Evolutionary conservation across 2,329 filamentous ascomycete species (phyloP).

Genomic region (Diaporthe caulivora): DNA sequence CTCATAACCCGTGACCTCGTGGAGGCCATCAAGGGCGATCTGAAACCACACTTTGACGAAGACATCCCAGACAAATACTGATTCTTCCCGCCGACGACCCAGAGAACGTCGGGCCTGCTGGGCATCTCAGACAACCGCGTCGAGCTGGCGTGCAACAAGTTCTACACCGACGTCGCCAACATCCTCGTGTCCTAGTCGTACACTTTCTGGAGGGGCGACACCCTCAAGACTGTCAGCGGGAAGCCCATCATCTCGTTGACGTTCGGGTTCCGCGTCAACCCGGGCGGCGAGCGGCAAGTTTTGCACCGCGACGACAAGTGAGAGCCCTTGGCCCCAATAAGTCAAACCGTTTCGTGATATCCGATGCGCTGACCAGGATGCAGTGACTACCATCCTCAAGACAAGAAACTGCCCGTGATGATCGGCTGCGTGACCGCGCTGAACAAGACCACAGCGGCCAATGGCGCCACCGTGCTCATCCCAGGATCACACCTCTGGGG

Average conservation of each 20-base stretch:
- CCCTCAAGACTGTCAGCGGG: slow-evolving; percentile 13
- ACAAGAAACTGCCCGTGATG: slow-evolving; percentile 13
- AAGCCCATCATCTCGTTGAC: slow-evolving; percentile 21
- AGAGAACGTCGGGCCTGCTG: not conserved
- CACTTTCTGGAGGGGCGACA: slow-evolving; percentile 7
- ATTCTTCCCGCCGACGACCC: not conserved
- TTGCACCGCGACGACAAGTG: slow-evolving; percentile 15
- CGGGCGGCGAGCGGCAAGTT: not conserved
- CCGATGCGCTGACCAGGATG: not conserved
- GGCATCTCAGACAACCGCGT: slow-evolving; percentile 15
- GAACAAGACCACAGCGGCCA: slow-evolving; percentile 16
- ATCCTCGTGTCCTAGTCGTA: slow-evolving; percentile 1
- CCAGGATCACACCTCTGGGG: slow-evolving; percentile 9
- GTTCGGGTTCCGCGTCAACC: not conserved
- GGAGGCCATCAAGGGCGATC: not conserved
- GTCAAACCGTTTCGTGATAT: no score
- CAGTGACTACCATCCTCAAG: slow-evolving; percentile 2
- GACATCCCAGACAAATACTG: slow-evolving; percentile 12
- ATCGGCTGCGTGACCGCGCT: slow-evolving; percentile 1
- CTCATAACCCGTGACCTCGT: slow-evolving; percentile 11
- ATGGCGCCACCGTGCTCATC: not conserved
- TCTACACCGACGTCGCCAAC: slow-evolving; percentile 12
- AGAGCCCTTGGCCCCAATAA: no score
- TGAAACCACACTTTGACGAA: not conserved
- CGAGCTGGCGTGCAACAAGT: slow-evolving; percentile 13